Base-by-base conservation (phyloP, 2,329 filamentous ascomycete genomes). In the Clarireedia hainanense region DNA sequence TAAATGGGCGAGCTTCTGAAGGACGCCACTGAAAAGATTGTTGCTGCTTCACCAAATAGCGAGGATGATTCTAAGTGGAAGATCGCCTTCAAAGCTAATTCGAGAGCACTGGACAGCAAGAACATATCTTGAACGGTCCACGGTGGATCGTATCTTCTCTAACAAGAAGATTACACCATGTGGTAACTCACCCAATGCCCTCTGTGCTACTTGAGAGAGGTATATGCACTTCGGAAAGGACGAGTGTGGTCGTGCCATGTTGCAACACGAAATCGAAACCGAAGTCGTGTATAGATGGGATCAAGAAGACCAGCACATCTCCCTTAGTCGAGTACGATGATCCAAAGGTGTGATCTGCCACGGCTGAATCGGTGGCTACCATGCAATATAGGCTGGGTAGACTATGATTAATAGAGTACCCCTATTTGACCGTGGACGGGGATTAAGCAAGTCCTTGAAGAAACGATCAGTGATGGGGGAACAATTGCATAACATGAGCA, bases 161-260 rank as follows among this genome's bases (percentile, higher is more conserved):
- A 79, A 85, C 61, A 78, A 83, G 67, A 73, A 81, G 70, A 90
- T 86, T 68, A 86, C 75, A 5, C 85, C 89, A 27, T 77, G 83
- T 56, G 86, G 84, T 53, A 96, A 89, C 76, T 86, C 90, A 4
- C 80, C 96, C 24, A 91, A 96, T 72, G 92, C 88, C n/a, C 83
- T 96, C 42, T 96, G 90, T 75, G 89, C 89, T 34, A 88, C 84
- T 3, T 80, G 96, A 30, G 90, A 95, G 78, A 75, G 88, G 78
- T 95, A 95, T 83, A 95, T 95, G 89, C 81, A 88, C 73, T 96
- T 86, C 72, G 86, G 81, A 68, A 86, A 65, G 86, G 86, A 80
- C 59, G 90, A 96, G 81, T 85, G 91, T 58, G 91, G 95, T 72
- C 76, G 95, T 63, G 88, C 94, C 61, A 82, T 88, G 74, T 50